phyloP scores from a whole-genome alignment of 2,329 filamentous ascomycete species.

The Phialophora tarda region DNA sequence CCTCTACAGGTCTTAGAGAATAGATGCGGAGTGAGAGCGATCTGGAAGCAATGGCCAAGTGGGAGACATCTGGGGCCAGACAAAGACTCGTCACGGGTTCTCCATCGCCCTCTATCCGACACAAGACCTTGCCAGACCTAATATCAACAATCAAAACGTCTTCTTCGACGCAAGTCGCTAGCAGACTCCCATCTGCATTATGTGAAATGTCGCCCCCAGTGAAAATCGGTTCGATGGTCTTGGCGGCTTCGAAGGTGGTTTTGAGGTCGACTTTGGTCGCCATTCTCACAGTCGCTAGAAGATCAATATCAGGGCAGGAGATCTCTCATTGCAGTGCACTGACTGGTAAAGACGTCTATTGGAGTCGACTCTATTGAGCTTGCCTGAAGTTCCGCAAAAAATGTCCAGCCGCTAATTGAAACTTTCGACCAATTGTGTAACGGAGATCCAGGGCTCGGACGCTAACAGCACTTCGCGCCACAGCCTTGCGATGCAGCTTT shows the following conservation, averaged over 20 bases:
- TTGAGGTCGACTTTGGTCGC: constrained; percentile 66
- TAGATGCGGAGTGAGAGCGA: constrained; percentile 97
- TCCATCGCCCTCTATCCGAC: constrained; percentile 84
- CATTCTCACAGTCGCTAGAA: constrained; percentile 45
- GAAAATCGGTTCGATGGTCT: constrained; percentile 89
- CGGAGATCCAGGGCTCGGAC: background rate
- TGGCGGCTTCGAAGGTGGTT: constrained; percentile 78
- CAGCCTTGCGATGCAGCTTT: background rate
- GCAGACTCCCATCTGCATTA: constrained; percentile 77
- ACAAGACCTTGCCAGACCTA: constrained; percentile 79
- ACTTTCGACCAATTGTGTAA: background rate
- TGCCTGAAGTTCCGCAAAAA: background rate
- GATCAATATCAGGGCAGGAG: background rate
- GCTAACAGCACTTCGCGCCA: background rate
- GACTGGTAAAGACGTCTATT: background rate
- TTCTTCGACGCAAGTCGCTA: constrained; percentile 90
- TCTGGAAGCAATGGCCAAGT: constrained; percentile 88
- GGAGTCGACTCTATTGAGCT: background rate
- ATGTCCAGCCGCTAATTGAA: background rate
- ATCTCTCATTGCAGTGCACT: background rate
- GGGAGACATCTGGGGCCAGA: constrained; percentile 84
- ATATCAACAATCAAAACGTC: constrained; percentile 88
- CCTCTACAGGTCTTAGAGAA: constrained; percentile 65
- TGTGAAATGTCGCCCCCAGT: constrained; percentile 88
- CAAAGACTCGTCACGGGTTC: constrained; percentile 54